phyloP scores from a whole-genome alignment of 768 basidiomycete species.

The Trametopsis cervina region DNA sequence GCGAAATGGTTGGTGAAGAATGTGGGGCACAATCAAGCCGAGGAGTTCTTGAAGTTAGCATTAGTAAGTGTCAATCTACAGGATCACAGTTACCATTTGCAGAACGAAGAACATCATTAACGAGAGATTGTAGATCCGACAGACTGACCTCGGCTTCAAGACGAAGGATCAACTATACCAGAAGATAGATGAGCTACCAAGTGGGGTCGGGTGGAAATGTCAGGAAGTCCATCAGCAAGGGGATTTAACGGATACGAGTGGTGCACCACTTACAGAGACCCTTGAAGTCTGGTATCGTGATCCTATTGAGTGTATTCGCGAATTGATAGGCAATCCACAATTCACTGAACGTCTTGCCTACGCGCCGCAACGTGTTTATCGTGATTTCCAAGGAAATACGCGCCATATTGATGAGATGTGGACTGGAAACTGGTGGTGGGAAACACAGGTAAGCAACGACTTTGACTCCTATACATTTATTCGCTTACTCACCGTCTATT shows the following conservation, averaged over 20 bases:
- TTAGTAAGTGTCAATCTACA: constrained; percentile 14
- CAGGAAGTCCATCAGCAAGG: neutral
- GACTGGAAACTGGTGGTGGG: constrained; percentile 23
- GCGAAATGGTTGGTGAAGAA: constrained; percentile 16
- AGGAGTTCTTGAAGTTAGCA: constrained; percentile 17
- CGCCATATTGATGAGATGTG: constrained; percentile 18
- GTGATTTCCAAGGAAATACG: constrained; percentile 15
- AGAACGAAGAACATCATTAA: no score
- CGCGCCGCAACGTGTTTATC: constrained; percentile 7
- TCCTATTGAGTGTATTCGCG: constrained; percentile 25
- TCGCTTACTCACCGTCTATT: constrained; percentile 6
- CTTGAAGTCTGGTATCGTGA: constrained; percentile 23
- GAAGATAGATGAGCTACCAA: constrained; percentile 22
- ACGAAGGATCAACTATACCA: constrained; percentile 20
- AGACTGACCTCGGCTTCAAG: constrained; percentile 17
- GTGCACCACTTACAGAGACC: constrained; percentile 19
- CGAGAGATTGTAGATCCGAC: no score
- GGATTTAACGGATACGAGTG: constrained; percentile 5
- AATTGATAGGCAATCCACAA: neutral
- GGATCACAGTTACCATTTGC: no score
- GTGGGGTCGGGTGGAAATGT: constrained; percentile 21
- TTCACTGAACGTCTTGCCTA: neutral
- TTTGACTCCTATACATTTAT: constrained; percentile 7
- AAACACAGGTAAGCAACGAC: constrained; percentile 18
- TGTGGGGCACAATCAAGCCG: constrained; percentile 16